Evolutionary conservation across 2,329 filamentous ascomycete species (phyloP).

Genomic region (Ceratocystis lukuohia): DNA sequence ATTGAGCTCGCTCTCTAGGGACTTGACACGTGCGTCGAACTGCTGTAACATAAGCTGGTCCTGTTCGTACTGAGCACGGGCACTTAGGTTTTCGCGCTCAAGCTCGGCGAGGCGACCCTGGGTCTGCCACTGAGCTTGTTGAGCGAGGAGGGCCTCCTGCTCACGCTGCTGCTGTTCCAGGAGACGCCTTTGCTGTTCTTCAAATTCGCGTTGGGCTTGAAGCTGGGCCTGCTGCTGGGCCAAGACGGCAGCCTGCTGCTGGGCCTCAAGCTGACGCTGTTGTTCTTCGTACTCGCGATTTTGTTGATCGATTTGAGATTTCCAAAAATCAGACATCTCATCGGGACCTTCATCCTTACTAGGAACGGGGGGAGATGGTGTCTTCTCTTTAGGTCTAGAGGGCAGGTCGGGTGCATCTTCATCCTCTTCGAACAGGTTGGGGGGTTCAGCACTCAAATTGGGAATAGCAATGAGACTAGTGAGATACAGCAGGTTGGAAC

Average conservation of each 20-base stretch:
- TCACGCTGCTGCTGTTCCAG: slow-evolving; percentile 82
- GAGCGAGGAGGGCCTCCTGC: slow-evolving; percentile 75
- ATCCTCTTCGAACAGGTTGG: slow-evolving; percentile 81
- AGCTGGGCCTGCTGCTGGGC: slow-evolving; percentile 71
- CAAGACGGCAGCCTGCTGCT: slow-evolving; percentile 67
- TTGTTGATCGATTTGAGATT: slow-evolving; percentile 76
- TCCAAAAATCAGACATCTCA: slow-evolving; percentile 97
- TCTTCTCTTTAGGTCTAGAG: slow-evolving; percentile 57
- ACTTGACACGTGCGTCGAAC: slow-evolving; percentile 89
- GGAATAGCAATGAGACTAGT: slow-evolving; percentile 94
- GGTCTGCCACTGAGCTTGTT: slow-evolving; percentile 86
- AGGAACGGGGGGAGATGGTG: slow-evolving; percentile 55
- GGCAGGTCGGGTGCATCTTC: slow-evolving; percentile 74
- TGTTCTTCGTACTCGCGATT: slow-evolving; percentile 93
- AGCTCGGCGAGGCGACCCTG: slow-evolving; percentile 92
- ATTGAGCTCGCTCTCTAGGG: slow-evolving; percentile 71
- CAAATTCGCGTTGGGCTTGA: slow-evolving; percentile 87
- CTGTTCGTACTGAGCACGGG: slow-evolving; percentile 88
- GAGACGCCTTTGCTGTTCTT: slow-evolving; percentile 79
- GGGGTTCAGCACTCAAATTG: slow-evolving; percentile 86
- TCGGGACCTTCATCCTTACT: slow-evolving; percentile 66
- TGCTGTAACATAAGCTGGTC: slow-evolving; percentile 95
- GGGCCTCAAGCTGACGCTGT: slow-evolving; percentile 74
- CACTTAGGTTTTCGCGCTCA: slow-evolving; percentile 88
- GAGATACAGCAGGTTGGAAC: slow-evolving; percentile 90